A percentile compares a stretch with the other conserved stretches of the same genome.
phyloP scores from a whole-genome alignment of 176 grass and related monocot genomes.

The Rhynchospora breviuscula region DNA sequence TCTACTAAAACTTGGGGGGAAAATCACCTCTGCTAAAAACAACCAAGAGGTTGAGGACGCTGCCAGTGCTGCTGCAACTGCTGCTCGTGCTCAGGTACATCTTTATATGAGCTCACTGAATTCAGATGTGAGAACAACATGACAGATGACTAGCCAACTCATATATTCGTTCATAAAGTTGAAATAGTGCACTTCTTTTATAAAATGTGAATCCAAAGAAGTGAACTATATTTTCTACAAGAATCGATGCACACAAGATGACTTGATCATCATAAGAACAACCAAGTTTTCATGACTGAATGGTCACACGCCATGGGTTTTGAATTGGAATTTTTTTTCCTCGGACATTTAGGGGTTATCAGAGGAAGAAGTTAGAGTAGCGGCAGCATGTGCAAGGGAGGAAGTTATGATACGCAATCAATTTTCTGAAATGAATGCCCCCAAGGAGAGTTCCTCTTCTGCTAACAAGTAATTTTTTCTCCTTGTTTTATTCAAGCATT shows the following conservation, averaged over 20 bases:
- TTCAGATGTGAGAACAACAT: neutral
- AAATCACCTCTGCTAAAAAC: conserved; percentile 87
- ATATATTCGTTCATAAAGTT: neutral
- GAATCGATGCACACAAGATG: neutral
- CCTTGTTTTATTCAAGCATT: conserved; percentile 15
- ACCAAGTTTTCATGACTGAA: neutral
- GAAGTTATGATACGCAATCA: conserved; percentile 98
- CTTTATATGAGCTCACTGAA: neutral
- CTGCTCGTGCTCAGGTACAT: conserved; percentile 85
- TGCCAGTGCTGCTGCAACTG: conserved; percentile 61
- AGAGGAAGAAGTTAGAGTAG: conserved; percentile 86
- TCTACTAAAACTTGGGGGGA: conserved; percentile 90
- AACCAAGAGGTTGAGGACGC: conserved; percentile 94
- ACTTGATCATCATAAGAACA: neutral
- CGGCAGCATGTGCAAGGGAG: conserved; percentile 84
- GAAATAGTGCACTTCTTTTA: neutral
- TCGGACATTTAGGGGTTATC: conserved; percentile 80
- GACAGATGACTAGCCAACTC: neutral
- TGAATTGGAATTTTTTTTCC: neutral
- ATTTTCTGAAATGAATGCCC: conserved; percentile 99
- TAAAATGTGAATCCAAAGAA: neutral
- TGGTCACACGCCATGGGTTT: neutral
- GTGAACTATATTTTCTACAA: neutral
- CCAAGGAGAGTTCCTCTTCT: conserved; percentile 54
- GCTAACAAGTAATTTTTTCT: conserved; percentile 68